Evolutionary conservation across 768 basidiomycete genomes (phyloP).

Genomic region (Tylopilus sp.): DNA sequence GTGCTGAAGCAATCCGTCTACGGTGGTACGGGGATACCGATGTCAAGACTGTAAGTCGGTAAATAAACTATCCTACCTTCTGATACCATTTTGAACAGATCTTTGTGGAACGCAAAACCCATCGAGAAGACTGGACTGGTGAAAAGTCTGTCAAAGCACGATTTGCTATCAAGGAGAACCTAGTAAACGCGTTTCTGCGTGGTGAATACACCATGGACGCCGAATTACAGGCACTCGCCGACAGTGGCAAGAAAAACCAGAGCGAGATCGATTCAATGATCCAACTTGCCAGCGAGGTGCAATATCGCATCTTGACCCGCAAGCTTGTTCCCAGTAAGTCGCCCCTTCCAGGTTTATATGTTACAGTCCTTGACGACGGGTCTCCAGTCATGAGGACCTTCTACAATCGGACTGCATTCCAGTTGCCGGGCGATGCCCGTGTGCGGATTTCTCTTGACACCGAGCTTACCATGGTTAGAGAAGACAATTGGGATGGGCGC

Average conservation of each 20-base stretch:
- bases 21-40: conserved; percentile 95
- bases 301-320: conserved; percentile 83
- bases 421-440: conserved; percentile 96
- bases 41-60: conserved; percentile 63
- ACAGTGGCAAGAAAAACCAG: conserved; percentile 89
- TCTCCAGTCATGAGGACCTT: conserved; percentile 87
- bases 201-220: conserved; percentile 93
- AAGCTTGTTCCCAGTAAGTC: conserved; percentile 74
- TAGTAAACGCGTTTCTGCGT: conserved; percentile 84
- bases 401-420: conserved; percentile 98
- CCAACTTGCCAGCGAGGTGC: conserved; percentile 95
- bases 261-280: conserved; percentile 92
- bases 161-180: conserved; percentile 91
- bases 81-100: conserved; percentile 43
- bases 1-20: conserved; percentile 93
- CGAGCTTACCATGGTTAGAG: conserved; percentile 88
- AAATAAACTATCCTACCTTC: not conserved
- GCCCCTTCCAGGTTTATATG: not conserved
- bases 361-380: not conserved
- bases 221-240: conserved; percentile 82
- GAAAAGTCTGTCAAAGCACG: conserved; percentile 98
- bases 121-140: conserved; percentile 99
- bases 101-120: conserved; percentile 86
- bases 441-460: conserved; percentile 99
- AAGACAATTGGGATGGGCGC: conserved; percentile 93